A percentile compares a stretch with the other conserved stretches of the same genome.
These are phyloP conservation scores for Ambispora gerdemannii DNA, from an alignment of 192 early-diverging fungal genomes.

Conservation along the genomic window DNA sequence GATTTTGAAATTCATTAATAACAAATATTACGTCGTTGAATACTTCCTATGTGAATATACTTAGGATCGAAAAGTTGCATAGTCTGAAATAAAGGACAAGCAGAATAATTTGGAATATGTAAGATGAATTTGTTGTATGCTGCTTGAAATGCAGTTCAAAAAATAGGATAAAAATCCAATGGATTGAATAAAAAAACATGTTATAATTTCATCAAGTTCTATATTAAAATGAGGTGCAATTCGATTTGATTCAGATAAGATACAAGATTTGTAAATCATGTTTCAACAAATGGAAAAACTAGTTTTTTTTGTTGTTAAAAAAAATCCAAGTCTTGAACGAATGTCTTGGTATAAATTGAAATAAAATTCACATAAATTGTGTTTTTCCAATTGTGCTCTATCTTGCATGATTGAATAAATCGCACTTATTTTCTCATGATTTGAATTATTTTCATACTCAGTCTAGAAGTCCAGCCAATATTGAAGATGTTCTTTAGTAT, in stretches of 20 bases:
- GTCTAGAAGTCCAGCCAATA: neutral
- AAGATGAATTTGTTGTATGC: neutral
- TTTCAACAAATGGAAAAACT: neutral
- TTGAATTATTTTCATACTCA: constrained; percentile 13
- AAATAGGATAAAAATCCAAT: neutral
- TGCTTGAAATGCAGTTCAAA: neutral
- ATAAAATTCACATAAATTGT: constrained; percentile 1
- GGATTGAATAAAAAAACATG: neutral
- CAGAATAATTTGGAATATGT: constrained; percentile 4
- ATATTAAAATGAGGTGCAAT: neutral
- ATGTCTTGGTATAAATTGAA: neutral
- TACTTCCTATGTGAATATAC: constrained; percentile 6
- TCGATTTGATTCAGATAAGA: neutral
- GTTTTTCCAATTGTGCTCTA: neutral
- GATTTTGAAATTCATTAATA: constrained; percentile 13
- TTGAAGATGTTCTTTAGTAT: constrained; percentile 5
- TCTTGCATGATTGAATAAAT: neutral
- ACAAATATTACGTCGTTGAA: neutral
- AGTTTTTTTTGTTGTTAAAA: neutral
- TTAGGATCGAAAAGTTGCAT: neutral
- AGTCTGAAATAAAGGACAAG: neutral
- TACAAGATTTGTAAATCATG: neutral
- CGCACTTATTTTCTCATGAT: neutral
- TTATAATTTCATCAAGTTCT: neutral
- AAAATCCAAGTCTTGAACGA: constrained; percentile 7